Conservation (phyloP, 208 protist genomes). For the Trypanosoma scelopori region DNA sequence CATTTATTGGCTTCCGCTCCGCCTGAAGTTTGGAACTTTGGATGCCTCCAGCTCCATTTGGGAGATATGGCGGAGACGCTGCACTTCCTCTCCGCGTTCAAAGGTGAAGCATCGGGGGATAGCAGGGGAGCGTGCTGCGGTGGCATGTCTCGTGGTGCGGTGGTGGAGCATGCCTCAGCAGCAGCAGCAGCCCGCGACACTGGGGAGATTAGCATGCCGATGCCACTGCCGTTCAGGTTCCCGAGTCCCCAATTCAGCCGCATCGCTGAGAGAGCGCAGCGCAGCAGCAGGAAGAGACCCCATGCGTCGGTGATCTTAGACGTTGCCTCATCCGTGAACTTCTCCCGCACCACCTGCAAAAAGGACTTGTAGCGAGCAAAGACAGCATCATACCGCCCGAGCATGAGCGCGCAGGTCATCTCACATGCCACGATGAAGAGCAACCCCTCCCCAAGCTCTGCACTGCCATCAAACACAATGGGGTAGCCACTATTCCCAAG, state of each 20-base stretch:
- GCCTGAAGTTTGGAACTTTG: not conserved
- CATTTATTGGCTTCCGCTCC: not conserved
- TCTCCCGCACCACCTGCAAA: constrained; percentile 65
- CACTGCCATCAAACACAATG: constrained; percentile 33
- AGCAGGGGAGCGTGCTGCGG: no score
- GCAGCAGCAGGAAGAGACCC: constrained; percentile 65
- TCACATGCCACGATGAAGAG: constrained; percentile 59
- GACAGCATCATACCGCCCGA: constrained; percentile 33
- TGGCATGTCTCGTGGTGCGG: no score
- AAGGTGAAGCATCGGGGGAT: not conserved
- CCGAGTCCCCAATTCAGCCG: constrained; percentile 21
- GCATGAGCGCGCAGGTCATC: constrained; percentile 56
- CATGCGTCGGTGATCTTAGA: constrained; percentile 23
- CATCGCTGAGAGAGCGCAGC: constrained; percentile 59
- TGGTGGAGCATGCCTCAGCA: no score
- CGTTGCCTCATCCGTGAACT: constrained; percentile 51
- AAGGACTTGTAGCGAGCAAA: constrained; percentile 49
- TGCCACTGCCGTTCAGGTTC: not conserved
- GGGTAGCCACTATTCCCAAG: constrained; percentile 41
- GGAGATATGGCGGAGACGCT: not conserved
- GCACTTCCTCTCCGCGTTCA: not conserved
- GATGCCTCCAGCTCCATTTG: not conserved
- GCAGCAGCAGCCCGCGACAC: no score
- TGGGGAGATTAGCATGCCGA: not conserved
- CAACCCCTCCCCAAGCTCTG: constrained; percentile 66